These are phyloP conservation scores for Ichthyophthirius multifiliis DNA, from an alignment of 169 alveolate species.

Conservation along the genomic window DNA sequence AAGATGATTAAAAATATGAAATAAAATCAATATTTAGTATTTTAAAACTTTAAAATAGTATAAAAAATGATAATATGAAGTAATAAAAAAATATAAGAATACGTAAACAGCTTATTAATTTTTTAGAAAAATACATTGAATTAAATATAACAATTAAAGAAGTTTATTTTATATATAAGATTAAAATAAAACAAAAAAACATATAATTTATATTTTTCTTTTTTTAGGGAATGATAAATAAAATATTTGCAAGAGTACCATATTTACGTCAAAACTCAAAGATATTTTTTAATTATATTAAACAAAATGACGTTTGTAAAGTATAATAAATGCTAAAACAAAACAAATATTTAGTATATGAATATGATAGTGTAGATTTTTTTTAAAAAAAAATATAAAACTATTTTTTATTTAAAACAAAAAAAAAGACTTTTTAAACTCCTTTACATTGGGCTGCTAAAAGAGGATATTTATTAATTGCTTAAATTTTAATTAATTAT, in stretches of 20 bases:
- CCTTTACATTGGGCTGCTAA: constrained; percentile 7
- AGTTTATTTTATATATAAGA: no score
- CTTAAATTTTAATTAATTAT: neutral
- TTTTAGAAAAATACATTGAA: no score
- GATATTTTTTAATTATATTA: neutral
- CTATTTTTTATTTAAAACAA: neutral
- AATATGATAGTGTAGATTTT: neutral
- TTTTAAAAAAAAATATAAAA: neutral
- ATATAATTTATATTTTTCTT: no score
- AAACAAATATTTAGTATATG: constrained; percentile 2
- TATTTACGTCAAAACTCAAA: neutral
- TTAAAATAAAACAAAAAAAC: no score
- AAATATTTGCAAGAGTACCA: neutral
- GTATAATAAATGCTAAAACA: neutral
- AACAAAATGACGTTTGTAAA: neutral
- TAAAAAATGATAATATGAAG: no score
- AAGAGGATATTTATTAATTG: neutral
- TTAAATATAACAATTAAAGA: no score
- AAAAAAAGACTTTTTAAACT: neutral
- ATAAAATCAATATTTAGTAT: no score
- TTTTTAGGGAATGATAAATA: neutral
- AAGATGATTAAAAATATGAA: no score
- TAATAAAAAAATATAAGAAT: no score
- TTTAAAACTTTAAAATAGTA: no score
- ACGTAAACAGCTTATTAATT: no score